Evolutionary conservation across 2,329 filamentous ascomycete genomes (phyloP).

Genomic region (Stagonosporopsis tanaceti): DNA sequence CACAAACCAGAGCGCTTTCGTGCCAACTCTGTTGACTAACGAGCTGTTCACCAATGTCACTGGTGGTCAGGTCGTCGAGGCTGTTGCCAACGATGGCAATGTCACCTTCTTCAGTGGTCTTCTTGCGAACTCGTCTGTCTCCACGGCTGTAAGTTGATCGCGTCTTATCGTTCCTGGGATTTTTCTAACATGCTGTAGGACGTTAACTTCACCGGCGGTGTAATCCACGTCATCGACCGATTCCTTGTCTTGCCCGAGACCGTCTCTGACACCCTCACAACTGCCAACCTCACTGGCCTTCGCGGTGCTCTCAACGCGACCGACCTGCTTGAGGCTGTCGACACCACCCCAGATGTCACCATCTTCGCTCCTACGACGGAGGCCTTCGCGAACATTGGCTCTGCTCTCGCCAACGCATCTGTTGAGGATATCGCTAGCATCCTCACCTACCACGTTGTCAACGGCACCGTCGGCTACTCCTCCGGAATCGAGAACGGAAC

Average conservation of each 20-base stretch:
- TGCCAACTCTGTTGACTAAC: slow-evolving; percentile 60
- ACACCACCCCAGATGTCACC: slow-evolving; percentile 61
- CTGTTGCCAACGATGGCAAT: slow-evolving; percentile 50
- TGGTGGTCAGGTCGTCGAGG: slow-evolving; percentile 65
- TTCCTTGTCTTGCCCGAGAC: slow-evolving; percentile 52
- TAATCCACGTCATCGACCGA: slow-evolving; percentile 57
- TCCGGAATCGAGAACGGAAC: slow-evolving; percentile 53
- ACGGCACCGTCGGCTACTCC: slow-evolving; percentile 63
- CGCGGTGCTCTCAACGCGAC: slow-evolving; percentile 52
- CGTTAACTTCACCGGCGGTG: slow-evolving; percentile 55
- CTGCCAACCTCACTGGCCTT: slow-evolving; percentile 51
- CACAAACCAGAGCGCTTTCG: slow-evolving; percentile 54
- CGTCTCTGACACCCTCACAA: slow-evolving; percentile 41
- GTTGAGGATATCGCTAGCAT: slow-evolving; percentile 60
- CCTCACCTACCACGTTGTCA: slow-evolving; percentile 71
- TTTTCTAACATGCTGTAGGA: slow-evolving; percentile 39
- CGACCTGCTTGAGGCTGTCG: slow-evolving; percentile 53
- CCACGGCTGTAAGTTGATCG: slow-evolving; percentile 54
- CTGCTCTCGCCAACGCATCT: slow-evolving; percentile 58
- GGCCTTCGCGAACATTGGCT: slow-evolving; percentile 67
- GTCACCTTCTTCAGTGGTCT: slow-evolving; percentile 63
- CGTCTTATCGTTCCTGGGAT: background rate
- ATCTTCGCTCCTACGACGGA: slow-evolving; percentile 70
- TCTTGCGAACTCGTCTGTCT: slow-evolving; percentile 58
- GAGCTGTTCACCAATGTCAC: slow-evolving; percentile 65